Evolutionary conservation across 202 grass and related monocot species (phyloP), one percentile per base, ranked within the genome.

Genomic region (Saccharum hybrid): DNA sequence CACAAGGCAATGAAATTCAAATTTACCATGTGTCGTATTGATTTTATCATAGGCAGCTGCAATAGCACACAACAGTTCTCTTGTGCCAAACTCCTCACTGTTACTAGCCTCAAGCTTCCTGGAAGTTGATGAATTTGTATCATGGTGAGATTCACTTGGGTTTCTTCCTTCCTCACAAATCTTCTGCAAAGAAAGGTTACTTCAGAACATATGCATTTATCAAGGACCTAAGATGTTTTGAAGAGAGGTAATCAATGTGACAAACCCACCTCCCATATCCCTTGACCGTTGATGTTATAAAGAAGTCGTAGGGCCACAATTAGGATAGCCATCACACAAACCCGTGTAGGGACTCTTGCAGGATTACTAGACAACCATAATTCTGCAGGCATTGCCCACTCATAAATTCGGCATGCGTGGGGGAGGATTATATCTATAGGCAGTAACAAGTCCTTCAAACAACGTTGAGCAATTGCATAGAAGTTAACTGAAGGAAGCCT

Each of bases 251-350:
- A 30, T 51, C 71, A 75, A 68, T 68, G 72, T 60, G 71, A 49
- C 54, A 88, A 84, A 76, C 71, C 87, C 90, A 89, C 88, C 85
- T 97, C 95, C 95, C 92, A 97, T 69, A 79, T 83, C 57, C 95
- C 92, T 77, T 90, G 89, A 60, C 95, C 90, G 30, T 97, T 90
- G 64, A 97, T 86, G 63, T 91, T 85, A 56, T 91, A 97, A 52
- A 90, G 26, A 41, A 97, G 5, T 79, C 92, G 85, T 77, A 97
- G 57, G n/a, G 92, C 43, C 51, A 97, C 88, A 70, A 94, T 82
- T 71, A 97, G 70, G 86, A 97, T 89, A 63, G 92, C 85, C 92
- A 94, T 93, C 28, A 93, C 92, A 87, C 66, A 92, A 82, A 97
- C 90, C 76, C 90, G 76, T 67, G 95, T 90, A n/a, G 92, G 95